Conservation (phyloP, 306 rosid genomes). For the Cucumis melo region DNA sequence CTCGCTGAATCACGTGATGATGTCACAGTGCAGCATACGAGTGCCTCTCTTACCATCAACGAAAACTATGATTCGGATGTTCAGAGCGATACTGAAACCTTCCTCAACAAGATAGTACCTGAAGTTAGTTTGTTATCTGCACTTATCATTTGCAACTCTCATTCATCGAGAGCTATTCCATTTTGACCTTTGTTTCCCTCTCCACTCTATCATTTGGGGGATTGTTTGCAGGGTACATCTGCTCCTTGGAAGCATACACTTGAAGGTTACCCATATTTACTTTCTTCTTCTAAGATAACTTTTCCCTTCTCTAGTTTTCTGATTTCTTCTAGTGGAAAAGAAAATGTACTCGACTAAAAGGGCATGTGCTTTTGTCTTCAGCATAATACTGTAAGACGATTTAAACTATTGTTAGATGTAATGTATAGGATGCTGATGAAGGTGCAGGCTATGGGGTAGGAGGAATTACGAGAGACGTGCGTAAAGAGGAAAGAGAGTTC, state of each 20-base stretch:
- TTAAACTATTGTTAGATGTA: neutral
- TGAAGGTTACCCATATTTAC: constrained; percentile 40
- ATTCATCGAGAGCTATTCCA: neutral
- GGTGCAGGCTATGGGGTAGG: neutral
- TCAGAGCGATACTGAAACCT: constrained; percentile 72
- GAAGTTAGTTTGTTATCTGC: constrained; percentile 35
- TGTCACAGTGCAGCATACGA: constrained; percentile 79
- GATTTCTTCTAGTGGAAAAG: neutral
- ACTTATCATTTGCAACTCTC: neutral
- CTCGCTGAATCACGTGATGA: neutral
- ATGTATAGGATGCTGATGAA: neutral
- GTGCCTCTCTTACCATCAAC: constrained; percentile 93
- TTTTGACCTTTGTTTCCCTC: neutral
- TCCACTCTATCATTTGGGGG: neutral
- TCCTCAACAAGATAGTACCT: constrained; percentile 59
- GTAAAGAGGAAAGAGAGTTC: no score
- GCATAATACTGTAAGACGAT: neutral
- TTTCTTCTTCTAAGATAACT: neutral
- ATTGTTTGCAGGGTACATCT: constrained; percentile 41
- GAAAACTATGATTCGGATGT: constrained; percentile 94
- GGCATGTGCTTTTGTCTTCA: neutral
- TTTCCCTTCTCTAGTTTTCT: neutral
- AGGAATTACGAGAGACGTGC: neutral
- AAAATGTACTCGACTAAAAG: neutral
- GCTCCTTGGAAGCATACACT: constrained; percentile 94